These are phyloP conservation scores for Meyerozyma guilliermondii DNA, from an alignment of 1,139 yeast species.

Conservation along the genomic window DNA sequence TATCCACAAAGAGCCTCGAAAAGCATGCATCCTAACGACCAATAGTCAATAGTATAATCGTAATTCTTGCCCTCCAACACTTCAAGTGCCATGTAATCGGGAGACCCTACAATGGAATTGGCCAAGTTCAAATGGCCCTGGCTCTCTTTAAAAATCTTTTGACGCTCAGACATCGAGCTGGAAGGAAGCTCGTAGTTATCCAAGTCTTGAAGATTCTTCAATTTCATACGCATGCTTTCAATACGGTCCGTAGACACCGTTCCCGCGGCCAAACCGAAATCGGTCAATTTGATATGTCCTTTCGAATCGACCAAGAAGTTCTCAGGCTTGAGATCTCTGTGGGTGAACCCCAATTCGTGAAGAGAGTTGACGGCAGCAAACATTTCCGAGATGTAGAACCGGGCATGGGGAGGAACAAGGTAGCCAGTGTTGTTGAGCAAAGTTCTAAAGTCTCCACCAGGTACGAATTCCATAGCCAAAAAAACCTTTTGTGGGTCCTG, in stretches of 20 bases:
- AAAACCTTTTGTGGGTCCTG: slow-evolving; percentile 89
- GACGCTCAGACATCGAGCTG: slow-evolving; percentile 80
- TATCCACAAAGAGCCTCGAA: slow-evolving; percentile 92
- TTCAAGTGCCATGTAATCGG: slow-evolving; percentile 98
- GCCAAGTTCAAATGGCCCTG: slow-evolving; percentile 71
- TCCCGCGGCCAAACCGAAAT: slow-evolving; percentile 97
- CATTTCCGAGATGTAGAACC: slow-evolving; percentile 95
- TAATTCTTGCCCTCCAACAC: slow-evolving; percentile 91
- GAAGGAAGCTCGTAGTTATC: slow-evolving; percentile 66
- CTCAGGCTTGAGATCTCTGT: slow-evolving; percentile 96
- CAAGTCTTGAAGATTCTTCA: slow-evolving; percentile 74
- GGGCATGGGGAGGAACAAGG: slow-evolving; percentile 89
- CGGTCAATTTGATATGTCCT: slow-evolving; percentile 96
- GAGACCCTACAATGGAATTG: slow-evolving; percentile 94
- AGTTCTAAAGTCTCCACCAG: slow-evolving; percentile 98
- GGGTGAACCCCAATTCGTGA: slow-evolving; percentile 94
- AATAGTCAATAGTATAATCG: slow-evolving; percentile 95
- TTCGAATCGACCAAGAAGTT: slow-evolving; percentile 89
- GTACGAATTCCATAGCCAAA: slow-evolving; percentile 97
- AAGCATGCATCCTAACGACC: slow-evolving; percentile 96
- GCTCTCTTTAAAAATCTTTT: slow-evolving; percentile 71
- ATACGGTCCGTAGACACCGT: slow-evolving; percentile 89
- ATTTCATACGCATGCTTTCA: slow-evolving; percentile 83
- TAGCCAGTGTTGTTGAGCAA: slow-evolving; percentile 89
- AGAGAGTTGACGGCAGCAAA: slow-evolving; percentile 89